Percentiles rank a stretch among this genome's conserved stretches.
Evolutionary conservation across 129 eudicot species (phyloP).

Genomic region (Flaveria brownii): DNA sequence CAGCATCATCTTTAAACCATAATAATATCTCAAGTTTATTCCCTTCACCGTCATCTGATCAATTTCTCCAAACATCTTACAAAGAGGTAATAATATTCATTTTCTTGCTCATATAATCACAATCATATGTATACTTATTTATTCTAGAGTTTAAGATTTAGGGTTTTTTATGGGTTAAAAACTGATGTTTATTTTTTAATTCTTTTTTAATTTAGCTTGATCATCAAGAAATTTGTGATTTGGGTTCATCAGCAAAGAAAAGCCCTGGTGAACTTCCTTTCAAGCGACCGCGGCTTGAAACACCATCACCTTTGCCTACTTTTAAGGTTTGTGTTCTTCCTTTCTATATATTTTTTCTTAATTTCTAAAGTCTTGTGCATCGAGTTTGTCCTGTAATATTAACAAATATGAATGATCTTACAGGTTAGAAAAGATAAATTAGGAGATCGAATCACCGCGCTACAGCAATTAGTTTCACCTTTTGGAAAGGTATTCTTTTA

Average conservation of each 20-base stretch:
- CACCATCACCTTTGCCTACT: slow-evolving; percentile 87
- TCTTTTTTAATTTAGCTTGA: slow-evolving; percentile 31
- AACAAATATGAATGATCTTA: not conserved
- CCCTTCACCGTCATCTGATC: slow-evolving; percentile 35
- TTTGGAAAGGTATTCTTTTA: slow-evolving; percentile 73
- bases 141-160: not conserved
- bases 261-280: slow-evolving; percentile 37
- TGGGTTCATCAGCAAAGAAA: slow-evolving; percentile 36
- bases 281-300: slow-evolving; percentile 67
- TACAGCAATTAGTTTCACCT: slow-evolving; percentile 94
- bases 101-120: not conserved
- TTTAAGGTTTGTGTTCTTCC: slow-evolving; percentile 53
- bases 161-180: slow-evolving; percentile 5
- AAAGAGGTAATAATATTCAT: slow-evolving; percentile 42
- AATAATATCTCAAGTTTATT: slow-evolving; percentile 34
- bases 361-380: no score
- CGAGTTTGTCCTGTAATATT: not conserved
- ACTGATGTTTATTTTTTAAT: not conserved
- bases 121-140: not conserved
- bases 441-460: slow-evolving; percentile 92
- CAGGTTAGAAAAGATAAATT: slow-evolving; percentile 93
- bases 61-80: slow-evolving; percentile 36
- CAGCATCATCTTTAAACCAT: slow-evolving; percentile 30
- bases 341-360: not conserved
- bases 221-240: slow-evolving; percentile 41